Base-by-base conservation (phyloP, 2,329 filamentous ascomycete genomes). In the Aureobasidium subglaciale region DNA sequence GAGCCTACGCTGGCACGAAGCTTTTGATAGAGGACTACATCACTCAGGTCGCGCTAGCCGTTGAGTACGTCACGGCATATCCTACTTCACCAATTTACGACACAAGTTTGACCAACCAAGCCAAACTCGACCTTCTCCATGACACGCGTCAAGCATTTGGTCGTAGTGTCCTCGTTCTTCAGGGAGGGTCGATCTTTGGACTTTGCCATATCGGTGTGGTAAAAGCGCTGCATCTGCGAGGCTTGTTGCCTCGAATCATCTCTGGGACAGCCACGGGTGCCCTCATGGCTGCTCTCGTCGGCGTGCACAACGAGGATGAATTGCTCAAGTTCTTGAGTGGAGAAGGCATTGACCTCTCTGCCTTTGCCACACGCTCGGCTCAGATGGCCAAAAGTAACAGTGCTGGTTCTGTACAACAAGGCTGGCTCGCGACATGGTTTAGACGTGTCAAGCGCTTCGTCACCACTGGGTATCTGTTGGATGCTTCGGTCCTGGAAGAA, bases 11-110 rank as follows among this genome's bases (percentile, higher is more conserved):
- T 1, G 91, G 91, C 15, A 96, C 91, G 1, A 96, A 96, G 68
- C 81, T 88, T 53, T 74, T 96, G 45, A 95, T 96, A 59, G 90
- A 96, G 66, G 88, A 95, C 69, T 96, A 96, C 66, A 85, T 95
- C 59, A 84, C 85, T 1, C 85, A 92, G 66, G 85, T 95, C 32
- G 87, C 87, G n/a, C 81, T 87, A 57, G 86, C 88, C 1, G 83
- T 96, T 54, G 82, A 88, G 59, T 85, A 91, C 65, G 85, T 96
- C 34, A 85, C 84, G 25, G 73, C 75, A 18, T 77, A 89, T 52
- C 83, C 86, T 18, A 85, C 82, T 0, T 56, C 57, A 10, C 41
- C 59, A 56, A 70, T 63, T 69, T 46, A 52, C 16, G 56, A 61
- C 43, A 32, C 43, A 18, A 67, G 74, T 48, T 74, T 90, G 61